Evolutionary conservation across 768 basidiomycete genomes (phyloP).

Genomic region (Rhodotorula sphaerocarpa): DNA sequence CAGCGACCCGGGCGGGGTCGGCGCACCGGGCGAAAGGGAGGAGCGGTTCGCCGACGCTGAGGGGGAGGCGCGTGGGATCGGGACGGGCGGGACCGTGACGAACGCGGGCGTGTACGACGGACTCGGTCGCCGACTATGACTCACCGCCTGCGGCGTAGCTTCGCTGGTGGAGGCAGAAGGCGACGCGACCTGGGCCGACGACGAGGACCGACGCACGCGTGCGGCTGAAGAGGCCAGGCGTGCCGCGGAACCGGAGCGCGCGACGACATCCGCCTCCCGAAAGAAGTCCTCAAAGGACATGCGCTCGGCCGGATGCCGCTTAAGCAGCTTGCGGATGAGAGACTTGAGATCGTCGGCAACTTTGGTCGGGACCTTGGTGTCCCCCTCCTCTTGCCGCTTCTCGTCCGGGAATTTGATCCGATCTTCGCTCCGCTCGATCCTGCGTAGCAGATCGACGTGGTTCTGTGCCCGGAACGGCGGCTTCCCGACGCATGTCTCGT

Average conservation of each 20-base stretch:
- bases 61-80: too few species aligned
- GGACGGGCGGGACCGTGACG: too few species aligned
- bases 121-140: too few species aligned
- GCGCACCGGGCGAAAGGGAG: too few species aligned
- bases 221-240: too few species aligned
- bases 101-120: too few species aligned
- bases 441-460: constrained; percentile 87
- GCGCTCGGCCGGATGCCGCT: constrained; percentile 71
- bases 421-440: constrained; percentile 82
- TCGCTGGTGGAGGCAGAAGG: too few species aligned
- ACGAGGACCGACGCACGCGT: too few species aligned
- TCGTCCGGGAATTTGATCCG: constrained; percentile 87
- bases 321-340: constrained; percentile 73
- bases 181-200: too few species aligned
- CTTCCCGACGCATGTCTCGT: constrained; percentile 86
- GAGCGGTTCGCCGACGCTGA: too few species aligned
- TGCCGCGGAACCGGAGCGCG: neutral
- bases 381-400: constrained; percentile 42
- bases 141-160: too few species aligned
- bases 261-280: constrained; percentile 36
- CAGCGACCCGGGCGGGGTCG: neutral
- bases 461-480: constrained; percentile 93
- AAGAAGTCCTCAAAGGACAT: constrained; percentile 91
- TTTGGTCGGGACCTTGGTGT: constrained; percentile 17
- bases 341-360: constrained; percentile 79